Evolutionary conservation across 2,329 filamentous ascomycete genomes (phyloP), one percentile per base, ranked within the genome.

Genomic region (Fusarium sp.): DNA sequence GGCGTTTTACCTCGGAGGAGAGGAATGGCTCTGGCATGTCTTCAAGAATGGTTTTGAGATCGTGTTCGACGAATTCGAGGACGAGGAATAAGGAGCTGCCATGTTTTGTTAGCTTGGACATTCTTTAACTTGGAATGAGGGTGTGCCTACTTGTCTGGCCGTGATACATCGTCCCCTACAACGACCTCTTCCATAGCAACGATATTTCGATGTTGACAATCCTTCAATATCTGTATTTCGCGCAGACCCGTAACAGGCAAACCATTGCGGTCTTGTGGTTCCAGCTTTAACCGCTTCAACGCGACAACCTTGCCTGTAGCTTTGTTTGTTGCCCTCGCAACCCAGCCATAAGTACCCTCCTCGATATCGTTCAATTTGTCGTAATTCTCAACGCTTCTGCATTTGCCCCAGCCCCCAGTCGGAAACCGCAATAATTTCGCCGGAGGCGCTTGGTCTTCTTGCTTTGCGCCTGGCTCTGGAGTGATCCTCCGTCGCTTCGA

Each of bases 61-160:
- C 96, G 84, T 99, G 96, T 83, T 98, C 95, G 75, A 98, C 85
- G 80, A 98, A 99, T 77, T 98, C 94, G 86, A 99, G 95, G 67
- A 98, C 96, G 59, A 99, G 89, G 79, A 94, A 97, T 70, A 98
- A 91, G 31, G 80, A 81, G 82, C 91, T 94, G 79, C 15, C 11
- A 11, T 79, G 73, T 17, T 24, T 52, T 21, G 34, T 57, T 47
- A 70, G 52, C n/a, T 33, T 33, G 9, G 24, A 24, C 28, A 51
- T 66, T 58, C 64, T 56, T 22, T 28, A 38, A n/a, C 22, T 26
- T 47, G 64, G 51, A 69, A 70, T 62, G 75, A 62, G 70, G 59
- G 70, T 22, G 66, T 69, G 62, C 80, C 60, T 73, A 88, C 86
- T 84, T 87, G 74, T 88, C 86, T 68, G 86, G 83, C 73, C 80